Evolutionary conservation across 106 monocot species (phyloP), one percentile per base, ranked within the genome.

Genomic region (Dioscorea alata): DNA sequence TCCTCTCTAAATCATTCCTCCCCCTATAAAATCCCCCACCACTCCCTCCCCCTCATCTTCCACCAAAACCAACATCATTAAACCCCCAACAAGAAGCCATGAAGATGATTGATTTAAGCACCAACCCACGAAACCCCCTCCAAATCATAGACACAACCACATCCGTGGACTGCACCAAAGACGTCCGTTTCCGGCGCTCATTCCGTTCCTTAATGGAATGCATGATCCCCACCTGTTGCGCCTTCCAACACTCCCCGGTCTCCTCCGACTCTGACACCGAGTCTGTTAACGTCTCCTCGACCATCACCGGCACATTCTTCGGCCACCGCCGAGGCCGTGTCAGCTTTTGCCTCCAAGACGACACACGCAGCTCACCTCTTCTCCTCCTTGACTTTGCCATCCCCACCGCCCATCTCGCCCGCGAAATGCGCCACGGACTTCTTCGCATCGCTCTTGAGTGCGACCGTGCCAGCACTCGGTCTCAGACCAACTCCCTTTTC

Each of bases 361-460:
- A 71, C 63, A 32, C 28, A 80, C 89, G 0, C 72, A 83, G 61
- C 82, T 89, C 49, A 80, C 85, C 58, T 42, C 54, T 54, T 15
- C 54, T 54, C 54, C 18, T 54, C 54, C 54, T 54, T 14, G 54
- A 64, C 6, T 42, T 89, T 71, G 68, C 89, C 15, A 35, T 82
- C 63, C 89, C 80, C 25, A 85, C 80, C 13, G 62, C 89, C 17
- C 78, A 76, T 74, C 76, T 89, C 60, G 89, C 85, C 33, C 42
- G 58, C 21, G 89, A 89, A 67, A 89, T 89, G 89, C 76, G 74
- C 59, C 72, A 80, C 68, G 89, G 85, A 22, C 80, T 89, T 5
- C 85, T 89, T 23, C 76, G 85, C 13, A 82, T 89, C 60, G 82
- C 88, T 6, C 88, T 89, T 33, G 88, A 82, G 67, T 78, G 79